Percentiles rank a stretch among this genome's conserved stretches.
These are phyloP conservation scores for Bipolaris bicolor DNA, from an alignment of 2,329 filamentous ascomycete species.

Conservation along the genomic window DNA sequence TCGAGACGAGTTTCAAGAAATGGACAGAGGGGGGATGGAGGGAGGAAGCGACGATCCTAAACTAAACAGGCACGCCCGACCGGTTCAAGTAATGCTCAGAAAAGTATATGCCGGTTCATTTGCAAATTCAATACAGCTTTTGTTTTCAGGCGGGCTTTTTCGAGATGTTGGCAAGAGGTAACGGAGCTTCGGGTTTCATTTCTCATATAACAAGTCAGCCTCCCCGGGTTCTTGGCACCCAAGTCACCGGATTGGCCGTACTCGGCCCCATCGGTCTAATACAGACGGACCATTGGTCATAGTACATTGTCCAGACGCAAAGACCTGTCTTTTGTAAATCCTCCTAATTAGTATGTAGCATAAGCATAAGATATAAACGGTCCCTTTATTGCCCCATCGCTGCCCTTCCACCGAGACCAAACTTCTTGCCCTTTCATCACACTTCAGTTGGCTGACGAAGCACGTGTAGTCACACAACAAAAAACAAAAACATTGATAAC, in stretches of 20 bases:
- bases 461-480: background rate
- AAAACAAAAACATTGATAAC: background rate
- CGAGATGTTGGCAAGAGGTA: background rate
- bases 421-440: too few relatives aligned
- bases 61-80: background rate
- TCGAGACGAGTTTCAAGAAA: slow-evolving; percentile 7
- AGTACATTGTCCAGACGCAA: background rate
- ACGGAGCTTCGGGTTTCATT: background rate
- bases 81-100: background rate
- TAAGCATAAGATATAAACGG: too few relatives aligned
- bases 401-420: too few relatives aligned
- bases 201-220: background rate
- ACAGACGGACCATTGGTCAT: background rate
- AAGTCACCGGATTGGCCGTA: background rate
- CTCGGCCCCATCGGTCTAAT: slow-evolving; percentile 2
- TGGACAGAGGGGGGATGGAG: too few relatives aligned
- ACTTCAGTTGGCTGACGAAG: too few relatives aligned
- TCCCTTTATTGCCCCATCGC: too few relatives aligned
- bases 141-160: background rate
- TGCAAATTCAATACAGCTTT: background rate
- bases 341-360: too few relatives aligned
- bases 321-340: background rate
- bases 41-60: background rate
- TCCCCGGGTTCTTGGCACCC: background rate
- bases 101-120: background rate